A percentile compares a stretch with the other conserved stretches of the same genome.
These are phyloP conservation scores for Nannochloris sp. DNA, from an alignment of 139 green algal species.

Conservation along the genomic window DNA sequence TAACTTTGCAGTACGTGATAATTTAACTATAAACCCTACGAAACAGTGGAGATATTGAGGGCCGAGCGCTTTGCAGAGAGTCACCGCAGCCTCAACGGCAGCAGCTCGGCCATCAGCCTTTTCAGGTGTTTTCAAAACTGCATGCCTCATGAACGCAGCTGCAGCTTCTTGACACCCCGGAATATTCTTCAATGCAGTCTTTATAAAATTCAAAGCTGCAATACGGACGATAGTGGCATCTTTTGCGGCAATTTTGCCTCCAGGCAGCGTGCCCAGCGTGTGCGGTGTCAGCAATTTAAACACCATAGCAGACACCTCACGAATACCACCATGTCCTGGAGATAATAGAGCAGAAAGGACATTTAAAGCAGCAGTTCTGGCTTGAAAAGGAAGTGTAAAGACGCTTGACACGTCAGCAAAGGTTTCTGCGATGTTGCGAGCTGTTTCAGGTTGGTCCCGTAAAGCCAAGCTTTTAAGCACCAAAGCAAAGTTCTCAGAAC, in stretches of 20 bases:
- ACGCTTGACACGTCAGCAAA: conserved; percentile 1
- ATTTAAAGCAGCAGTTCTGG: conserved; percentile 6
- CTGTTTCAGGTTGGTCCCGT: conserved; percentile 13
- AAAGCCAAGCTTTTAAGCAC: conserved; percentile 31
- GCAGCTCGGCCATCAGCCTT: conserved; percentile 43
- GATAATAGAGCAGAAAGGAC: conserved; percentile 33
- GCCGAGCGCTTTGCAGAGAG: conserved; percentile 29
- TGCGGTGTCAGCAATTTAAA: conserved; percentile 34
- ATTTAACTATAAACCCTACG: conserved; percentile 26
- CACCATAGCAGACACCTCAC: conserved; percentile 25
- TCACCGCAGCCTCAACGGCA: conserved; percentile 23
- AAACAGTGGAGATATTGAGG: conserved; percentile 24
- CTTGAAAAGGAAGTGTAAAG: not conserved
- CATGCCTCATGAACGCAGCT: conserved; percentile 40
- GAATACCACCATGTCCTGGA: conserved; percentile 30
- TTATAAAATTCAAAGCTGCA: conserved; percentile 26
- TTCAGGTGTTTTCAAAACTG: conserved; percentile 48
- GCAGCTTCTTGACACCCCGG: conserved; percentile 27
- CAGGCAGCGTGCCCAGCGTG: conserved; percentile 12
- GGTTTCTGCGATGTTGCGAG: conserved; percentile 14
- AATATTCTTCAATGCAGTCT: conserved; percentile 20
- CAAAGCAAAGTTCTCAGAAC: not conserved
- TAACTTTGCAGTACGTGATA: conserved; percentile 34
- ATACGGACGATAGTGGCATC: conserved; percentile 10
- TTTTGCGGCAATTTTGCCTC: not conserved